These are phyloP conservation scores for Fagopyrum esculentum DNA, from an alignment of 148 eudicot species.

Conservation along the genomic window DNA sequence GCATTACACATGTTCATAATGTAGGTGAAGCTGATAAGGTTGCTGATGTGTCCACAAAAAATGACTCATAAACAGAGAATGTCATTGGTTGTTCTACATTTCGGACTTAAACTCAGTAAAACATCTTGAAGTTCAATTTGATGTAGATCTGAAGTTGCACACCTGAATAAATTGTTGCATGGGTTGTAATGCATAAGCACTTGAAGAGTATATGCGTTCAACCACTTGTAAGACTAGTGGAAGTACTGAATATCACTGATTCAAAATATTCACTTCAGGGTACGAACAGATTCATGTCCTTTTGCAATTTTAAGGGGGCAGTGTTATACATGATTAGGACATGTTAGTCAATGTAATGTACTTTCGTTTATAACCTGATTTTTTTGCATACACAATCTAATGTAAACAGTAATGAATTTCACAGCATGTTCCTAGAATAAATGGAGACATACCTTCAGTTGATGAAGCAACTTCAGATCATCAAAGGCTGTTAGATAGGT, in stretches of 20 bases:
- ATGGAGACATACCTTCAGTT: slow-evolving; percentile 93
- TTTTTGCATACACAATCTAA: neutral
- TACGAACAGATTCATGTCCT: neutral
- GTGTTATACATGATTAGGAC: neutral
- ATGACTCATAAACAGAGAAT: neutral
- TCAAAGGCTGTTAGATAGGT: slow-evolving; percentile 91
- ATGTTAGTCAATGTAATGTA: neutral
- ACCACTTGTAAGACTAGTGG: neutral
- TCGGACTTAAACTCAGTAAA: neutral
- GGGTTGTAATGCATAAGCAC: neutral
- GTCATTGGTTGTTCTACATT: neutral
- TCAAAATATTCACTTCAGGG: neutral
- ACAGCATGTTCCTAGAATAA: slow-evolving; percentile 94
- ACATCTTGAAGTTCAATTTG: neutral
- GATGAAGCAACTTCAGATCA: slow-evolving; percentile 95
- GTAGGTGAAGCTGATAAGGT: no score
- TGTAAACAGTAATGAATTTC: neutral
- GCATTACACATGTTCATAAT: no score
- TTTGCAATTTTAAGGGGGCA: neutral
- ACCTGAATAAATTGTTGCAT: neutral
- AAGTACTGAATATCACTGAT: neutral
- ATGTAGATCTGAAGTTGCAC: neutral
- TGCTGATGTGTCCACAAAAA: no score
- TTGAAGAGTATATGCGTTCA: neutral
- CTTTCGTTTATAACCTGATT: neutral